Conservation (phyloP, 352 stramenopile genomes). For the Phytophthora podocarpi region DNA sequence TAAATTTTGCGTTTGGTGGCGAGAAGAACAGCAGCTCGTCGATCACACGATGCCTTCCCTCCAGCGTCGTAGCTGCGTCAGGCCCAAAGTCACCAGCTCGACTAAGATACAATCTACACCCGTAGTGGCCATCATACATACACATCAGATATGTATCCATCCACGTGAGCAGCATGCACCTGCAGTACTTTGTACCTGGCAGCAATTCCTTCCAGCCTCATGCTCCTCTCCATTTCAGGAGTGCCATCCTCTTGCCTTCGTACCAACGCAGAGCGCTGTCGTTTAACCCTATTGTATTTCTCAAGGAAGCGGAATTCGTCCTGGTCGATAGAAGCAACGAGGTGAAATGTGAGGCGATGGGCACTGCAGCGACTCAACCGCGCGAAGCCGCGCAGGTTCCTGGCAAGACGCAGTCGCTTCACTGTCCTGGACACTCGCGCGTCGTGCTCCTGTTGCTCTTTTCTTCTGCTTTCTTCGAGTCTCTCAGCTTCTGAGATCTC, state of each 20-base stretch:
- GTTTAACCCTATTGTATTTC: slow-evolving; percentile 4
- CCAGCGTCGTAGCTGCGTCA: slow-evolving; percentile 6
- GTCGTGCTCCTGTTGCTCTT: slow-evolving; percentile 20
- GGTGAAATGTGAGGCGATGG: slow-evolving; percentile 22
- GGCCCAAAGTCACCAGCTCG: slow-evolving; percentile 9
- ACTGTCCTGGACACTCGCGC: not conserved
- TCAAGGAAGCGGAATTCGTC: slow-evolving; percentile 2
- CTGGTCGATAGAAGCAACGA: slow-evolving; percentile 12
- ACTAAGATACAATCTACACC: slow-evolving; percentile 21
- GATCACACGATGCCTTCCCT: slow-evolving; percentile 24
- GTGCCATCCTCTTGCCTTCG: not conserved
- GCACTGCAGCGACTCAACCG: slow-evolving; percentile 17
- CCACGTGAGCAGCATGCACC: not conserved
- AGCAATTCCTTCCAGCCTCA: slow-evolving; percentile 33
- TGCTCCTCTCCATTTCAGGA: not conserved
- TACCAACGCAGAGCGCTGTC: not conserved
- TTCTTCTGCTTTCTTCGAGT: slow-evolving; percentile 6
- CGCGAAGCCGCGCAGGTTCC: slow-evolving; percentile 32
- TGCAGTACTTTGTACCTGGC: slow-evolving; percentile 26
- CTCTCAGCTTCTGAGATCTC: slow-evolving; percentile 6
- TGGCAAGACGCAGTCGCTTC: slow-evolving; percentile 22
- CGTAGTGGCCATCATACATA: not conserved
- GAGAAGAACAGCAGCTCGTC: slow-evolving; percentile 47
- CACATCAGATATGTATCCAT: not conserved
- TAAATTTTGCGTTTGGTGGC: slow-evolving; percentile 11